These are phyloP conservation scores for Moesziomyces sp. DNA, from an alignment of 1,284 basidiomycete genomes.

Conservation along the genomic window DNA sequence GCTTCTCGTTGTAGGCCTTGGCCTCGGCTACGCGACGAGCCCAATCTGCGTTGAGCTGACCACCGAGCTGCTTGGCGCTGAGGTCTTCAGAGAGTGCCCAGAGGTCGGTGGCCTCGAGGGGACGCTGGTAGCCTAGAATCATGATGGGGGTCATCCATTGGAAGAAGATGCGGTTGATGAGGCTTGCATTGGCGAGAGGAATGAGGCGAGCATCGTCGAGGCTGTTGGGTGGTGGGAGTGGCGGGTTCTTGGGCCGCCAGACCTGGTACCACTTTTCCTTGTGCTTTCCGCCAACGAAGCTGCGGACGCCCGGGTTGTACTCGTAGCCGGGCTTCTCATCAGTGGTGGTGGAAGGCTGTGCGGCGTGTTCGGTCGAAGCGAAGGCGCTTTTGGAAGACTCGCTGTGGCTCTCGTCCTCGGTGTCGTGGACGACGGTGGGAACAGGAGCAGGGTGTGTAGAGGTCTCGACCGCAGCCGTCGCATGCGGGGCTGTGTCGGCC, in stretches of 20 bases:
- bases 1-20: slow-evolving; percentile 76
- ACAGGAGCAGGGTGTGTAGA: slow-evolving; percentile 2
- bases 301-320: slow-evolving; percentile 58
- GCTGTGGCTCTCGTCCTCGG: slow-evolving; percentile 35
- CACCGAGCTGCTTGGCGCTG: slow-evolving; percentile 74
- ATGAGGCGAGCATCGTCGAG: slow-evolving; percentile 73
- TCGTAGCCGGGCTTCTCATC: slow-evolving; percentile 42
- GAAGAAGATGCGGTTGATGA: slow-evolving; percentile 73
- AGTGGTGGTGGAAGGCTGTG: slow-evolving; percentile 9
- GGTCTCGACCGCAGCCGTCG: neutral
- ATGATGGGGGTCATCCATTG: slow-evolving; percentile 82
- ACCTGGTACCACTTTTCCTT: slow-evolving; percentile 65
- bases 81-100: slow-evolving; percentile 77
- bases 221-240: slow-evolving; percentile 66
- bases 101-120: slow-evolving; percentile 84
- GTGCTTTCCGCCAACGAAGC: slow-evolving; percentile 47
- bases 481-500: neutral
- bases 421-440: slow-evolving; percentile 9
- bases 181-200: slow-evolving; percentile 72
- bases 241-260: slow-evolving; percentile 62
- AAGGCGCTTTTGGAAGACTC: slow-evolving; percentile 32
- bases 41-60: slow-evolving; percentile 75
- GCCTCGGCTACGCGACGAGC: slow-evolving; percentile 74
- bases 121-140: slow-evolving; percentile 76
- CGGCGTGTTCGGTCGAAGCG: slow-evolving; percentile 23